Evolutionary conservation across 1,284 basidiomycete genomes (phyloP).

Genomic region (Trichosporon sp.): DNA sequence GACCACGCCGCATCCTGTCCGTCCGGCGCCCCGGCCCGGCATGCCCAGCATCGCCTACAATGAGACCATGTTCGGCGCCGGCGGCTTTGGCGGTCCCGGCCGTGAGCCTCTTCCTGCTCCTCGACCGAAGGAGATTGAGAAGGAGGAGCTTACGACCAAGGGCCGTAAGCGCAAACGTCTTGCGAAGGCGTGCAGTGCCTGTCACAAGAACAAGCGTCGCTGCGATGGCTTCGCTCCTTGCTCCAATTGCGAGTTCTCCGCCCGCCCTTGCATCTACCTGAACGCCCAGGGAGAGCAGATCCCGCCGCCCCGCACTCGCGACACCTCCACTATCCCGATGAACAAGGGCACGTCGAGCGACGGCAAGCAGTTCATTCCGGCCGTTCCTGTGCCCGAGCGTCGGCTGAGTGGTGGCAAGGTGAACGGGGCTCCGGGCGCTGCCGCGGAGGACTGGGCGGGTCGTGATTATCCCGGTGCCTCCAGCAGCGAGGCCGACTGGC

Average conservation of each 20-base stretch:
- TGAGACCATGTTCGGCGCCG: conserved; percentile 28
- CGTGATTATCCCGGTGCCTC: conserved; percentile 25
- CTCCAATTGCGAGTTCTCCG: conserved; percentile 61
- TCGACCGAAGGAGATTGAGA: conserved; percentile 33
- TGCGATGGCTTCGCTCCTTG: conserved; percentile 61
- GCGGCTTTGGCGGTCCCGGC: not conserved
- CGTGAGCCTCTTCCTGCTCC: conserved; percentile 21
- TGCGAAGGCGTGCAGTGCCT: conserved; percentile 56
- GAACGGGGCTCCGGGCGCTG: conserved; percentile 13
- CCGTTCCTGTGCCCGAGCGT: conserved; percentile 17
- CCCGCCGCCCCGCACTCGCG: conserved; percentile 54
- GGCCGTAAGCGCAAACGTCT: conserved; percentile 55
- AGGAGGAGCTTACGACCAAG: conserved; percentile 56
- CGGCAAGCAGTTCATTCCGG: conserved; percentile 21
- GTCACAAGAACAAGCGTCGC: conserved; percentile 60
- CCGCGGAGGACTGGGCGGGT: conserved; percentile 23
- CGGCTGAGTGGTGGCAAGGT: conserved; percentile 23
- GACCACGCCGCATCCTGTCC: conserved; percentile 22
- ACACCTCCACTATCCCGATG: conserved; percentile 37
- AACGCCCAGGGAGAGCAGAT: conserved; percentile 56
- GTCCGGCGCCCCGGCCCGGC: conserved; percentile 21
- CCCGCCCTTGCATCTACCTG: conserved; percentile 57
- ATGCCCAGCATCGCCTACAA: conserved; percentile 26
- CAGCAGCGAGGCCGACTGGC: conserved; percentile 21
- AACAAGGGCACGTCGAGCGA: conserved; percentile 28